Evolutionary conservation across 306 rosid species (phyloP).

Genomic region (Acacia acuminata): DNA sequence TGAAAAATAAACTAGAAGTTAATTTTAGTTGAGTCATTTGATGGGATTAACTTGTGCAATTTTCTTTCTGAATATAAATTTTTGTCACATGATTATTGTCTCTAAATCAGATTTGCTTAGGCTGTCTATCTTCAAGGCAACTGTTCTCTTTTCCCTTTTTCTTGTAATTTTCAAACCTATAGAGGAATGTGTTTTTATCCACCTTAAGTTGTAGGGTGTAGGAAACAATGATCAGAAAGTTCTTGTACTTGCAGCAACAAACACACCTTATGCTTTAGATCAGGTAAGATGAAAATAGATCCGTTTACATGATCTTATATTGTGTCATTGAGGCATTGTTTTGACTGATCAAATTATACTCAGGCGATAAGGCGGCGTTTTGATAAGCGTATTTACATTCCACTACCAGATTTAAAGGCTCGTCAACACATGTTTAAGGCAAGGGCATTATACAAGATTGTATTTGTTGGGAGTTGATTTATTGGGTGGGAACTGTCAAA

Average conservation of each 20-base stretch:
- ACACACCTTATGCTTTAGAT: slow-evolving; percentile 95
- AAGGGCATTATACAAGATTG: slow-evolving; percentile 33
- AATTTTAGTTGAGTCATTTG: neutral
- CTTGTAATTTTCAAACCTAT: neutral
- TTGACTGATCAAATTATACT: slow-evolving; percentile 36
- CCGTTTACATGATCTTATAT: slow-evolving; percentile 11
- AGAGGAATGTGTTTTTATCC: slow-evolving; percentile 27
- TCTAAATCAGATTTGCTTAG: neutral
- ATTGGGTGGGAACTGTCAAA: slow-evolving; percentile 26
- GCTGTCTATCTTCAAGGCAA: neutral
- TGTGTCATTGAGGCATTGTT: slow-evolving; percentile 20
- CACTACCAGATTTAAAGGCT: slow-evolving; percentile 95
- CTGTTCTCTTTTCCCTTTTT: neutral
- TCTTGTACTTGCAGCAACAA: slow-evolving; percentile 99
- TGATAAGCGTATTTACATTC: slow-evolving; percentile 97
- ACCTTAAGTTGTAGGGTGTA: slow-evolving; percentile 66
- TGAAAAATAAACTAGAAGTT: neutral
- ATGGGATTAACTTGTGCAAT: neutral
- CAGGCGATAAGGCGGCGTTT: slow-evolving; percentile 99
- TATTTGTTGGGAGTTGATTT: slow-evolving; percentile 17
- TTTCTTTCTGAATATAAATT: slow-evolving; percentile 10
- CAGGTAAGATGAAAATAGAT: slow-evolving; percentile 58
- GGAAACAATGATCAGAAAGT: slow-evolving; percentile 95
- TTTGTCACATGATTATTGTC: neutral
- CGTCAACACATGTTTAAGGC: slow-evolving; percentile 99